These are phyloP conservation scores for Davidsoniella australis DNA, from an alignment of 2,329 filamentous ascomycete genomes.

Conservation along the genomic window DNA sequence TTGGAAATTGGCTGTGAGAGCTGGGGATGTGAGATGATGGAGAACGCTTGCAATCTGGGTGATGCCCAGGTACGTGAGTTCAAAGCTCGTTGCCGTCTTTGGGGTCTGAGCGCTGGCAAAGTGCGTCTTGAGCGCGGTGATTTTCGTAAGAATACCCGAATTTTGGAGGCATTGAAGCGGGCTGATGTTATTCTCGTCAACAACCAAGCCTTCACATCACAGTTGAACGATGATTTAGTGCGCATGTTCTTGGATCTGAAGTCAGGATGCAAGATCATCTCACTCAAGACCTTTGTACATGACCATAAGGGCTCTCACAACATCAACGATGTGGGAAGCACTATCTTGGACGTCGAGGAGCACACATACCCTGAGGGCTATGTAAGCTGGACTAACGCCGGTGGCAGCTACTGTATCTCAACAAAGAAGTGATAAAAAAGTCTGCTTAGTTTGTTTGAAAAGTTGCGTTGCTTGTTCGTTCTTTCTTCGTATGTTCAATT, in stretches of 20 bases:
- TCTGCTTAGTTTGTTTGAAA: neutral
- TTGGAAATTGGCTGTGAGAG: constrained; percentile 86
- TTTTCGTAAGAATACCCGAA: constrained; percentile 57
- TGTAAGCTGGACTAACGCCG: constrained; percentile 82
- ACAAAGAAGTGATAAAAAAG: constrained; percentile 43
- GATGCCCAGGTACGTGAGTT: constrained; percentile 72
- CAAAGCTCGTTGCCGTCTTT: constrained; percentile 64
- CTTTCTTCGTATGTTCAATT: neutral
- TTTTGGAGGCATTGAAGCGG: constrained; percentile 56
- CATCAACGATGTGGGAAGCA: constrained; percentile 61
- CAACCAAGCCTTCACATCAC: constrained; percentile 87
- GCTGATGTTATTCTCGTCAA: constrained; percentile 96
- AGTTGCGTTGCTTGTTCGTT: neutral
- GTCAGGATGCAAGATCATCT: constrained; percentile 75
- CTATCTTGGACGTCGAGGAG: constrained; percentile 61
- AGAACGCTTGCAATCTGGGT: constrained; percentile 70
- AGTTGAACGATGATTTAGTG: constrained; percentile 69
- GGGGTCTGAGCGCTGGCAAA: constrained; percentile 67
- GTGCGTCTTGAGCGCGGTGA: constrained; percentile 72
- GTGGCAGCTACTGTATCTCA: constrained; percentile 77
- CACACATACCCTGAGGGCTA: constrained; percentile 46
- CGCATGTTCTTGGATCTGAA: constrained; percentile 90
- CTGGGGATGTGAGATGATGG: constrained; percentile 95
- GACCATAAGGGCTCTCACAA: constrained; percentile 65
- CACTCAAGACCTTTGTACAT: constrained; percentile 78